These are phyloP conservation scores for Colletotrichum sp. DNA, from an alignment of 2,329 filamentous ascomycete genomes.

Conservation along the genomic window DNA sequence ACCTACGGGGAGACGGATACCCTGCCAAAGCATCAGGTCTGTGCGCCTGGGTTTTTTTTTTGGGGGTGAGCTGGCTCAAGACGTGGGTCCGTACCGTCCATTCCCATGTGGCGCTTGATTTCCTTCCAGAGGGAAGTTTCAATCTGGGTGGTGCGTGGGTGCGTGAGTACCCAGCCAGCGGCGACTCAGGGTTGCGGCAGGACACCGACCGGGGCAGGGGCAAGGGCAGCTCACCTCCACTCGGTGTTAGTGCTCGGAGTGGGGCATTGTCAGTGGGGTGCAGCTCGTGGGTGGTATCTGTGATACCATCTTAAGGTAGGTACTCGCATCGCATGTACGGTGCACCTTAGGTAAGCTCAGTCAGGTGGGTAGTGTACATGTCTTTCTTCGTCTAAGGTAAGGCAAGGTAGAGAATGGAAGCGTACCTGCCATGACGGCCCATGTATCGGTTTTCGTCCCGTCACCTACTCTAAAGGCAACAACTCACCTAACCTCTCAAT, in stretches of 20 bases:
- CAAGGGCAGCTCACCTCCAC: not conserved
- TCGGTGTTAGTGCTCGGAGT: not conserved
- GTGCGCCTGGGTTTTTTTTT: constrained; percentile 1
- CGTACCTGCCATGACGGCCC: not conserved
- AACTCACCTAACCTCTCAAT: not conserved
- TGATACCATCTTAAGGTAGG: not conserved
- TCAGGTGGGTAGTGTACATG: not conserved
- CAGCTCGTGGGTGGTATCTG: not conserved
- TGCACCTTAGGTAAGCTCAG: not conserved
- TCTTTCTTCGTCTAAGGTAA: not conserved
- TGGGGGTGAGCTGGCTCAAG: constrained; percentile 2
- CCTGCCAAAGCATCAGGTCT: not conserved
- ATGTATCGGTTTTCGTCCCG: not conserved
- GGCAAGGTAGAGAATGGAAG: not conserved
- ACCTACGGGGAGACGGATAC: not conserved
- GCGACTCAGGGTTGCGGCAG: constrained; percentile 10
- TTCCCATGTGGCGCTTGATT: constrained; percentile 17
- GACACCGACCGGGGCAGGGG: not conserved
- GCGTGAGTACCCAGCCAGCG: not conserved
- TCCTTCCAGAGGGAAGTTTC: constrained; percentile 8
- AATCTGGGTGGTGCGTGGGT: not conserved
- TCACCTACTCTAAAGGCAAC: not conserved
- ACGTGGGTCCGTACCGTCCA: not conserved
- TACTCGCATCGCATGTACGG: not conserved
- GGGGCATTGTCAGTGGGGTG: not conserved